Conservation (phyloP, 2,329 filamentous ascomycete genomes). For the Cercospora beticola region DNA sequence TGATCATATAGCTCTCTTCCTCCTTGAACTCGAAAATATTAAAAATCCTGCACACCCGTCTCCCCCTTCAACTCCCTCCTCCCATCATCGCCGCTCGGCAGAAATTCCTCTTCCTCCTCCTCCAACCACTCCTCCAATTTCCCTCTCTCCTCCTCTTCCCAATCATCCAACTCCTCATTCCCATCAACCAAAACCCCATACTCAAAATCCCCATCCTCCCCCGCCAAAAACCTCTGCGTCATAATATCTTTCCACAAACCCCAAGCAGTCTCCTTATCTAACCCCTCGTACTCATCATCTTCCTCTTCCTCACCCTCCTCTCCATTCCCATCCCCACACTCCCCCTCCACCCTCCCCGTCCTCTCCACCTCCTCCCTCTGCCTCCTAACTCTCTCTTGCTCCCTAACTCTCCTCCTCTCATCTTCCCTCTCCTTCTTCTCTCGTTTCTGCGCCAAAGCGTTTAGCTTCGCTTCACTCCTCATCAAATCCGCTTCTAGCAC, state of each 20-base stretch:
- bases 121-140: constrained; percentile 77
- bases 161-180: constrained; percentile 70
- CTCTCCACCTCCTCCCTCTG: constrained; percentile 73
- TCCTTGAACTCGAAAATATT: constrained; percentile 1
- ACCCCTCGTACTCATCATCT: constrained; percentile 47
- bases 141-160: constrained; percentile 59
- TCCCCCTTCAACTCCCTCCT: constrained; percentile 42
- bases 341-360: constrained; percentile 53
- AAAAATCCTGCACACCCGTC: constrained; percentile 52
- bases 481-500: constrained; percentile 74
- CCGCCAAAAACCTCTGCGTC: constrained; percentile 70
- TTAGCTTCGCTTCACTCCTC: constrained; percentile 73
- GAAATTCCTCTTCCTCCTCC: constrained; percentile 57
- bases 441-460: constrained; percentile 56
- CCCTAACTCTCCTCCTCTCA: constrained; percentile 56
- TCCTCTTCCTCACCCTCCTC: constrained; percentile 58
- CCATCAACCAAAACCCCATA: constrained; percentile 66
- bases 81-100: constrained; percentile 29
- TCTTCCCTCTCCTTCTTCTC: constrained; percentile 57
- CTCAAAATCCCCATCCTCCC: constrained; percentile 75
- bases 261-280: constrained; percentile 64
- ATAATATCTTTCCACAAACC: constrained; percentile 71
- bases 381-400: constrained; percentile 71
- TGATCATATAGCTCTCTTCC: not conserved
- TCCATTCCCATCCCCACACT: constrained; percentile 54